These are phyloP conservation scores for Pichia cephalocereana DNA, from an alignment of 805 yeast species.

Conservation along the genomic window DNA sequence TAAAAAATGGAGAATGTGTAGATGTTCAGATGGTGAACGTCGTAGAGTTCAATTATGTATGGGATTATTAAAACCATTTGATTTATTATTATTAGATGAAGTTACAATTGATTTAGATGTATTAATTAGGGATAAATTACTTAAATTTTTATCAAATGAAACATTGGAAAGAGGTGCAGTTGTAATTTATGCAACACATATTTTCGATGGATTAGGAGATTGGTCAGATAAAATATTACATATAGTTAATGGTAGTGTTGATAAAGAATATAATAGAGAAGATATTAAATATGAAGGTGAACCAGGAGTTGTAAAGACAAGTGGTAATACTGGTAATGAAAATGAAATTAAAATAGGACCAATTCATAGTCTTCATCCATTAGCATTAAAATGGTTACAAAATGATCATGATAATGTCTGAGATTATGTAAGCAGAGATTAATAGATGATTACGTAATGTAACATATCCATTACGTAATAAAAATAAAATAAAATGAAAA, in stretches of 20 bases:
- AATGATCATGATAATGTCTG: too few relatives aligned
- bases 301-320: neutral
- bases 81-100: constrained; percentile 78
- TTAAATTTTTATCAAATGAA: constrained; percentile 65
- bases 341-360: constrained; percentile 15
- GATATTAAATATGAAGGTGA: constrained; percentile 27
- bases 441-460: too few relatives aligned
- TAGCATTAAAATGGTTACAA: constrained; percentile 31
- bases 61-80: constrained; percentile 93
- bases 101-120: constrained; percentile 97
- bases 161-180: constrained; percentile 61
- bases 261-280: constrained; percentile 27
- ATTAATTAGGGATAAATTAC: constrained; percentile 67
- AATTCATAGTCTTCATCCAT: constrained; percentile 51
- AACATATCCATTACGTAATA: too few relatives aligned
- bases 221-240: constrained; percentile 89
- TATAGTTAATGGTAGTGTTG: constrained; percentile 54
- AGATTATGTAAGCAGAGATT: too few relatives aligned
- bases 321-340: neutral
- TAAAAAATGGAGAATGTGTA: constrained; percentile 85
- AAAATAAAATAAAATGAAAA: too few relatives aligned
- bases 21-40: constrained; percentile 89
- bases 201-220: constrained; percentile 84
- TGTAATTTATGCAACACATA: constrained; percentile 91
- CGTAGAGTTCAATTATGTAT: constrained; percentile 88